These are phyloP conservation scores for Elsinoe fawcettii DNA, from an alignment of 2,329 filamentous ascomycete species.

Conservation along the genomic window DNA sequence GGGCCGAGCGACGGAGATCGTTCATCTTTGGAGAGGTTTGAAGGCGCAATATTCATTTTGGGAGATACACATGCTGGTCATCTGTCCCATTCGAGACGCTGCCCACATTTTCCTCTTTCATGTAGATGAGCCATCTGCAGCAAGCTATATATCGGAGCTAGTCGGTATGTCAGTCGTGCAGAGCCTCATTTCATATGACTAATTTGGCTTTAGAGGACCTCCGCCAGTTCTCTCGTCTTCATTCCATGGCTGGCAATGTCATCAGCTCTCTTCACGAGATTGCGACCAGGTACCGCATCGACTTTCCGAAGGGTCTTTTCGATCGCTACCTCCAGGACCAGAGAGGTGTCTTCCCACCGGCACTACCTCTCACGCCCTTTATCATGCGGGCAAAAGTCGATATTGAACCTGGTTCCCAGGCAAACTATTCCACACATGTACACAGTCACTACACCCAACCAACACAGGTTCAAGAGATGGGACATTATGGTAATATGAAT, in stretches of 20 bases:
- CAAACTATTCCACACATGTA: not conserved
- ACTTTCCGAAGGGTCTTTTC: slow-evolving; percentile 1
- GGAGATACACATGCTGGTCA: slow-evolving; percentile 1
- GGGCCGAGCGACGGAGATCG: not conserved
- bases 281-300: not conserved
- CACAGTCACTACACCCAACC: not conserved
- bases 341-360: not conserved
- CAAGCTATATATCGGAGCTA: not conserved
- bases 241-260: not conserved
- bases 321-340: not conserved
- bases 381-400: not conserved
- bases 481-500: not conserved
- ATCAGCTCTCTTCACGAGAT: slow-evolving; percentile 2
- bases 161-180: not conserved
- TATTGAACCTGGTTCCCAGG: not conserved
- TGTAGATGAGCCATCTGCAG: not conserved
- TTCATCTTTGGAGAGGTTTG: not conserved
- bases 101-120: slow-evolving; percentile 2
- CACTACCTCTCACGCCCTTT: not conserved
- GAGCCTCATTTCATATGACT: not conserved
- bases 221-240: not conserved
- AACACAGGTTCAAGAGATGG: not conserved
- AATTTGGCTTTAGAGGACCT: not conserved
- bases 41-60: not conserved
- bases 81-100: not conserved